Evolutionary conservation across 306 rosid genomes (phyloP).

Genomic region (Datisca glomerata): DNA sequence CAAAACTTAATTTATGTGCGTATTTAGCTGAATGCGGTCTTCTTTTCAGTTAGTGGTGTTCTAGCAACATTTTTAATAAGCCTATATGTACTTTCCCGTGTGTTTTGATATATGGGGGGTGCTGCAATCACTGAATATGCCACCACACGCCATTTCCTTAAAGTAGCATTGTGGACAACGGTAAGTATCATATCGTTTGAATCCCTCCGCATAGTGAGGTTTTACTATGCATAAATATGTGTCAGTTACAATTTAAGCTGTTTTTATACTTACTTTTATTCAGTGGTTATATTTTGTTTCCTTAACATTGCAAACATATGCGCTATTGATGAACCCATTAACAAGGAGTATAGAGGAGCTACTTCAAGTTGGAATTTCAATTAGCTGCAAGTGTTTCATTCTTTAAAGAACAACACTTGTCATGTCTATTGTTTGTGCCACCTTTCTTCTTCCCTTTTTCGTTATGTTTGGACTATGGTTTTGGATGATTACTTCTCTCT

Average conservation of each 20-base stretch:
- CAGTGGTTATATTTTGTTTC: conserved; percentile 46
- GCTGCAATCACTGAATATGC: conserved; percentile 53
- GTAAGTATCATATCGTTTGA: conserved; percentile 37
- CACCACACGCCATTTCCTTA: conserved; percentile 36
- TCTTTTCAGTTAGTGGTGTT: conserved; percentile 64
- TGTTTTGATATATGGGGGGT: conserved; percentile 41
- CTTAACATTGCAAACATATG: conserved; percentile 51
- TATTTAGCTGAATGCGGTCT: conserved; percentile 8
- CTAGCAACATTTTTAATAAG: conserved; percentile 34
- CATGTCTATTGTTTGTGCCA: conserved; percentile 45
- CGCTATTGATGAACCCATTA: conserved; percentile 68
- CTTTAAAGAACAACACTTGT: conserved; percentile 55
- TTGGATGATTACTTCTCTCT: conserved; percentile 3
- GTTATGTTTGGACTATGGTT: conserved; percentile 29
- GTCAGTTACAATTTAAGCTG: conserved; percentile 2
- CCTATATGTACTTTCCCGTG: conserved; percentile 36
- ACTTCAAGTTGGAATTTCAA: conserved; percentile 36
- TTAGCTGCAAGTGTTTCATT: conserved; percentile 40
- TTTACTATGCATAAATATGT: too few relatives aligned
- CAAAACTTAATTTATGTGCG: too few relatives aligned
- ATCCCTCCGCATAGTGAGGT: too few relatives aligned
- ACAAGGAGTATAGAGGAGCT: conserved; percentile 80
- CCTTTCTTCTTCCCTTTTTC: conserved; percentile 68
- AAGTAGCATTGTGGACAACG: conserved; percentile 60
- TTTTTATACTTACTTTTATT: conserved; percentile 17